Conservation (phyloP, 129 eudicot genomes). For the Oenanthe sinensis region DNA sequence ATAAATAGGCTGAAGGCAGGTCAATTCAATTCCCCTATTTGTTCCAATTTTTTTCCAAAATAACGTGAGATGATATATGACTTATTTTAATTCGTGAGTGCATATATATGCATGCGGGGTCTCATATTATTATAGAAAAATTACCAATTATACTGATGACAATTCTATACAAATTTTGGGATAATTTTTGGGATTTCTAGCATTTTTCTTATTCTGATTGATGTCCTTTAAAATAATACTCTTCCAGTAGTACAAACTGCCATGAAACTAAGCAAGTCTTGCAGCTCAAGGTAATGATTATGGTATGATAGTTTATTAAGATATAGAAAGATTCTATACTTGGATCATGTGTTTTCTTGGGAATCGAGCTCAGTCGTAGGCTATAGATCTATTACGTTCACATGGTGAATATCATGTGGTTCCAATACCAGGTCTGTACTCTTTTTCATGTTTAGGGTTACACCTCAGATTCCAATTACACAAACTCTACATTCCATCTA, state of each 20-base stretch:
- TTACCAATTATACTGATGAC: no score
- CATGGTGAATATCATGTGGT: constrained; percentile 11
- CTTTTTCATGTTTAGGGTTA: constrained; percentile 7
- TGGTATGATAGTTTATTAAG: not conserved
- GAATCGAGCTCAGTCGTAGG: constrained; percentile 29
- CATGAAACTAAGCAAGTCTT: not conserved
- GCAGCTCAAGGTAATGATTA: not conserved
- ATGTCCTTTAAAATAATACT: not conserved
- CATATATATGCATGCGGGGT: no score
- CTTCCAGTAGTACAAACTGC: not conserved
- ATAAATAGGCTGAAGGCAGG: no score
- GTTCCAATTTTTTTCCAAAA: no score
- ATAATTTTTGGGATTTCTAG: no score
- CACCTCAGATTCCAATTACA: not conserved
- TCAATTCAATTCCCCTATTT: no score
- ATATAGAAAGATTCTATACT: constrained; percentile 39
- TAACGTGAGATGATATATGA: no score
- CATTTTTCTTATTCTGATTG: no score
- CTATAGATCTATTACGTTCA: constrained; percentile 40
- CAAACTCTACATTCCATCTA: constrained; percentile 11
- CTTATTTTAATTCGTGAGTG: no score
- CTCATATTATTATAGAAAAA: no score
- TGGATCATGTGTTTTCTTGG: constrained; percentile 52
- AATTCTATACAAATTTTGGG: no score
- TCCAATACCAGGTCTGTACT: constrained; percentile 12